These are phyloP conservation scores for Pseudogymnoascus sp. DNA, from an alignment of 2,329 filamentous ascomycete genomes.

Conservation along the genomic window DNA sequence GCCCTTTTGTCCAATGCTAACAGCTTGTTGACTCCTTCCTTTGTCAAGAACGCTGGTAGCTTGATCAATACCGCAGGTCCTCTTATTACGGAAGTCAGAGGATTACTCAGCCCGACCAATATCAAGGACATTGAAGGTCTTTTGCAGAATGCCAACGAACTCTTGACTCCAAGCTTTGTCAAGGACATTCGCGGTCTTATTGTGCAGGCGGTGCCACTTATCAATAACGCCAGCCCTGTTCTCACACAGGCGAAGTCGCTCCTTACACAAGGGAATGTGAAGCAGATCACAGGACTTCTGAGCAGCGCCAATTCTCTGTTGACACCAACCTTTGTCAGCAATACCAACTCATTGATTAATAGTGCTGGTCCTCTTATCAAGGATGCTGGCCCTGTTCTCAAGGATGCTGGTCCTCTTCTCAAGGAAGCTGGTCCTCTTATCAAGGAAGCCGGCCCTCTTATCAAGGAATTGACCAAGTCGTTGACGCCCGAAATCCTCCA, in stretches of 20 bases:
- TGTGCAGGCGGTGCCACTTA: conserved; percentile 25
- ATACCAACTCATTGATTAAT: conserved; percentile 5
- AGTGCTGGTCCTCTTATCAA: background rate
- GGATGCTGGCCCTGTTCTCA: background rate
- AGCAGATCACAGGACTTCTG: background rate
- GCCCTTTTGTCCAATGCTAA: background rate
- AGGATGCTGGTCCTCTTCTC: background rate
- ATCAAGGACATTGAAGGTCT: background rate
- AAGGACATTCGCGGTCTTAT: conserved; percentile 18
- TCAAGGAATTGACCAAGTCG: background rate
- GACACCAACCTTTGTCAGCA: conserved; percentile 1
- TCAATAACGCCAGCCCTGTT: conserved; percentile 19
- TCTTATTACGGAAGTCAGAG: background rate
- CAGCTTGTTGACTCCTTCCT: background rate
- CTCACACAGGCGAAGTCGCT: background rate
- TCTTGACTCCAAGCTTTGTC: conserved; percentile 9
- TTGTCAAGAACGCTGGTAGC: background rate
- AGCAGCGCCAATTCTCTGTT: conserved; percentile 9
- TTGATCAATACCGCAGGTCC: background rate
- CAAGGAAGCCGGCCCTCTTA: too few species aligned
- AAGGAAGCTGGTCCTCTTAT: too few species aligned
- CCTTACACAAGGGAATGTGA: background rate
- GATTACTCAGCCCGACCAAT: background rate
- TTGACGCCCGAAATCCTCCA: conserved; percentile 14
- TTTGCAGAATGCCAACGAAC: conserved; percentile 15